Evolutionary conservation across 169 alveolate species (phyloP).

Genomic region (Cryptosporidium xiaoi): DNA sequence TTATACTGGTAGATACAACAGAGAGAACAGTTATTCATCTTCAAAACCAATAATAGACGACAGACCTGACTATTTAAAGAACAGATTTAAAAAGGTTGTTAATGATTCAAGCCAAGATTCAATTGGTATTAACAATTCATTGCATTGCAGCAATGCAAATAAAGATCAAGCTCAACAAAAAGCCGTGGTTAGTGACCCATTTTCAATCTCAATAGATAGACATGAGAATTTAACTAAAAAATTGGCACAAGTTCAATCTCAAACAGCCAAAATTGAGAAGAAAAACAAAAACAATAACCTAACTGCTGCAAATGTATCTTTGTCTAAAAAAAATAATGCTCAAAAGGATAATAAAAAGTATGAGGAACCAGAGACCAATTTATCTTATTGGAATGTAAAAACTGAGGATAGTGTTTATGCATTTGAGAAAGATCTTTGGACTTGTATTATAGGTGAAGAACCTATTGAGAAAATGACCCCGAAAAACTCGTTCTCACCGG

Average conservation of each 20-base stretch:
- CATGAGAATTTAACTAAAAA: neutral
- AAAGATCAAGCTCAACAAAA: too few species aligned
- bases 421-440: slow-evolving; percentile 28
- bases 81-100: slow-evolving; percentile 45
- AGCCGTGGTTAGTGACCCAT: neutral
- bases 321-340: neutral
- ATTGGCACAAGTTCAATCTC: slow-evolving; percentile 2
- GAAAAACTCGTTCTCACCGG: neutral
- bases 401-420: neutral
- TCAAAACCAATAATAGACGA: slow-evolving; percentile 29
- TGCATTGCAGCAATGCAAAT: neutral
- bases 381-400: slow-evolving; percentile 14
- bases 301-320: neutral
- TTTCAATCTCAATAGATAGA: too few species aligned
- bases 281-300: slow-evolving; percentile 2
- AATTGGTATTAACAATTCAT: too few species aligned
- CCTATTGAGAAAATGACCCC: slow-evolving; percentile 46
- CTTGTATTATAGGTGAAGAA: slow-evolving; percentile 5
- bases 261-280: slow-evolving; percentile 9
- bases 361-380: slow-evolving; percentile 32
- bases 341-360: slow-evolving; percentile 23
- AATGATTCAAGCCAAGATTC: neutral
- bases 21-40: slow-evolving; percentile 18
- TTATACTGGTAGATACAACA: neutral
- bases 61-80: slow-evolving; percentile 63